phyloP scores from a whole-genome alignment of 495 filamentous ascomycete species.

The Hyaloscypha bicolor region DNA sequence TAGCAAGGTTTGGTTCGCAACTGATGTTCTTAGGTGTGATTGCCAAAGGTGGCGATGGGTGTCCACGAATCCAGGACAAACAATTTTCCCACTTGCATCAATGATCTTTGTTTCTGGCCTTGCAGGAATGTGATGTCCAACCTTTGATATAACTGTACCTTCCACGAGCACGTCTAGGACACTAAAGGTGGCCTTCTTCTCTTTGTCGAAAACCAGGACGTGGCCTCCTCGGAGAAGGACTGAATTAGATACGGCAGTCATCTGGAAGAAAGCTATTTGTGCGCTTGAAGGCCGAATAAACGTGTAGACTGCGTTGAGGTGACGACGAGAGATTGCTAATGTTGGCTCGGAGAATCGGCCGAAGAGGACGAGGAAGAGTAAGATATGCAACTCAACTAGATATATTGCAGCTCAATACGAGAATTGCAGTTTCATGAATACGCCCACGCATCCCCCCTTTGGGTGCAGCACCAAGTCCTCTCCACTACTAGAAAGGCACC shows the following conservation, averaged over 20 bases:
- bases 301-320: no score
- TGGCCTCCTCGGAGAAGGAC: conserved; percentile 26
- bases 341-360: no score
- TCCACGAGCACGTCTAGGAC: conserved; percentile 26
- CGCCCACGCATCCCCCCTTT: no score
- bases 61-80: conserved; percentile 55
- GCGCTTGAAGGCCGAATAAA: no score
- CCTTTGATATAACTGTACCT: conserved; percentile 25
- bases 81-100: conserved; percentile 48
- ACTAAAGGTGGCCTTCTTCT: conserved; percentile 16
- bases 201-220: conserved; percentile 16
- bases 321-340: no score
- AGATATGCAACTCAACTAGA: no score
- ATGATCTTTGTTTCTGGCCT: conserved; percentile 37
- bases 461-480: no score
- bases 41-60: conserved; percentile 58
- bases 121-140: conserved; percentile 15
- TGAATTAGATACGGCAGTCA: not conserved
- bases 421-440: no score
- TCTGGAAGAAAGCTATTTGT: no score
- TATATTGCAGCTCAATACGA: no score
- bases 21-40: conserved; percentile 38
- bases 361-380: no score
- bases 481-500: no score
- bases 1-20: conserved; percentile 39